Evolutionary conservation across 202 grass and related monocot species (phyloP).

Genomic region (Musa balbisiana): DNA sequence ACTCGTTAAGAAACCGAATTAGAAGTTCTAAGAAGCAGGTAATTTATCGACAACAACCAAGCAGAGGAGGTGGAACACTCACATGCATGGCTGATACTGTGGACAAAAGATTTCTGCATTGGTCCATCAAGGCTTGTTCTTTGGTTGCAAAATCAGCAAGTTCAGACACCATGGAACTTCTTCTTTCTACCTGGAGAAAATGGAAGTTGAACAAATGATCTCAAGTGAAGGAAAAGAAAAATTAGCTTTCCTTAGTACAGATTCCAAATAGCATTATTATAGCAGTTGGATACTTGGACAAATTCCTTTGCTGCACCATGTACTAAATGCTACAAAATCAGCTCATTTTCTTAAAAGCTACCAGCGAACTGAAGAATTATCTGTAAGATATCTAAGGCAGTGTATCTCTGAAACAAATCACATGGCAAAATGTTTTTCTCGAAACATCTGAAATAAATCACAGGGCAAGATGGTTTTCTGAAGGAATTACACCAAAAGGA

Average conservation of each 20-base stretch:
- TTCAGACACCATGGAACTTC: slow-evolving; percentile 52
- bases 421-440: too few species aligned
- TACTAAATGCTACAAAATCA: too few species aligned
- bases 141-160: slow-evolving; percentile 42
- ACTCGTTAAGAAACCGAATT: background rate
- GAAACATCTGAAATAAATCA: too few species aligned
- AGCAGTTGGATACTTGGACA: too few species aligned
- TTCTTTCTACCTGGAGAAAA: slow-evolving; percentile 39
- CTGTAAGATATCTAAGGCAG: too few species aligned
- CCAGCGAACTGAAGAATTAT: too few species aligned
- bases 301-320: too few species aligned
- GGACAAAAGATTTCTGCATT: slow-evolving; percentile 65
- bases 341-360: too few species aligned
- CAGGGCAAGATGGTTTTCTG: too few species aligned
- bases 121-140: slow-evolving; percentile 46
- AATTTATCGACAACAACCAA: too few species aligned
- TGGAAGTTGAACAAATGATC: background rate
- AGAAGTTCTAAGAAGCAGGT: background rate
- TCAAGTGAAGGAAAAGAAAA: background rate
- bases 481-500: too few species aligned
- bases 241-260: background rate
- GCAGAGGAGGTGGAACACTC: slow-evolving; percentile 11
- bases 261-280: background rate
- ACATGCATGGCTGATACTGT: slow-evolving; percentile 55
- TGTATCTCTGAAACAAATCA: too few species aligned